Conservation (phyloP, 345 rosid genomes). For the Hevea brasiliensis region DNA sequence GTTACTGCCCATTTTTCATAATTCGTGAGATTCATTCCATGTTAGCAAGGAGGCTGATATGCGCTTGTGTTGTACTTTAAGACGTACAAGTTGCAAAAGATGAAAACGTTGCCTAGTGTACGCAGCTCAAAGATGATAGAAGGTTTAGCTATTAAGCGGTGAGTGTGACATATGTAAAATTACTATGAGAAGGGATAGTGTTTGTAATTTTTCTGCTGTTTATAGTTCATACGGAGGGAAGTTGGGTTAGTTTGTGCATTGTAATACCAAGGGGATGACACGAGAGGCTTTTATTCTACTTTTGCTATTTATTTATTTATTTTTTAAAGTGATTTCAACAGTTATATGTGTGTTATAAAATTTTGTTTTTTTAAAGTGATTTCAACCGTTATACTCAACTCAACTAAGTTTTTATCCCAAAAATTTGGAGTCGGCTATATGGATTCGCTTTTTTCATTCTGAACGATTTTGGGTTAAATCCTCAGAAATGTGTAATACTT, state of each 20-base stretch:
- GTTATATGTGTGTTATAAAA: too few species aligned
- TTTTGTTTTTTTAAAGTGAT: too few species aligned
- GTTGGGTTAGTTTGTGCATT: constrained; percentile 15
- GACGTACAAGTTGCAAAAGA: constrained; percentile 8
- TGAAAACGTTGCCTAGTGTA: constrained; percentile 7
- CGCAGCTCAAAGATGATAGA: constrained; percentile 21
- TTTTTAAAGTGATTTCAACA: too few species aligned
- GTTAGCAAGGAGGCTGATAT: too few species aligned
- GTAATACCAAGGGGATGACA: constrained; percentile 17
- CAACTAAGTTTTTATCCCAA: too few species aligned
- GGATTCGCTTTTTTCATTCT: too few species aligned
- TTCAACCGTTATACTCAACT: too few species aligned
- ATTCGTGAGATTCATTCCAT: neutral
- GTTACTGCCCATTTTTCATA: constrained; percentile 6
- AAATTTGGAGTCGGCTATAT: too few species aligned
- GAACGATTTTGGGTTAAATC: too few species aligned
- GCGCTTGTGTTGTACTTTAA: constrained; percentile 26
- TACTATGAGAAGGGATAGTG: constrained; percentile 13
- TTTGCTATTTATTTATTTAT: too few species aligned
- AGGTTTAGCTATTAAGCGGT: constrained; percentile 15
- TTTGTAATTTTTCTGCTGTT: constrained; percentile 9
- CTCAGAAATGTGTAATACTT: too few species aligned
- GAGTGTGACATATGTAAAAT: constrained; percentile 31
- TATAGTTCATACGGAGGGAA: constrained; percentile 2
- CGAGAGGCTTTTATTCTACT: constrained; percentile 5